Evolutionary conservation across 495 filamentous ascomycete species (phyloP), one percentile per base, ranked within the genome.

Genomic region (Aspergillus conjunctus): DNA sequence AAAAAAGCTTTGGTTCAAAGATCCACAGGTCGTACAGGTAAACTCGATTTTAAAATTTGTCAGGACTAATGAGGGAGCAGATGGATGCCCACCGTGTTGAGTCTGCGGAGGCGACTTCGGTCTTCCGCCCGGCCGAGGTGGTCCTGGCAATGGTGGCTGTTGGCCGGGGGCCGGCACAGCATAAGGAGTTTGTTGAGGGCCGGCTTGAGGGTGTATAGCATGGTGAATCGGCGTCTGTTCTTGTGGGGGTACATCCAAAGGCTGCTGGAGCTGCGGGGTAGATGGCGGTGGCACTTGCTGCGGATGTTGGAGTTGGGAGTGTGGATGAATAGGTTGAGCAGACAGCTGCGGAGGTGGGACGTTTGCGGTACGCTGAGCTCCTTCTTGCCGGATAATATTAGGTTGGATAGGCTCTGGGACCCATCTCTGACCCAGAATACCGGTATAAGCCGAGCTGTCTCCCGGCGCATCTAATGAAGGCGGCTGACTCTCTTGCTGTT

Each of bases 11-110:
- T 79, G 76, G 51, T 79, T 79, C 20, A 78, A 53, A 31, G 73
- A 63, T n/a, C 77, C 77, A 34, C 77, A 79, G 0, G 71, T 74
- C 0, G 74, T 77, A 44, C 76, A 79, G 7, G 76, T 77, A 22
- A 79, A 79, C 22, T 78, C 76, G 39, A 79, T 78, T 58, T 79
- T 79, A 60, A 79, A 79, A 46, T 77, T 74, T 18, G 74, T 73
- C 1, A 77, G 64, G 39, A 73, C 66, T 52, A 75, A 62, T 39
- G 77, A 73, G 11, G 74, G 55, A 21, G 68, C 63, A 6, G 60
- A 60, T n/a, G 66, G 51, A 30, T 73, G 71, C 7, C 72, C 70
- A 46, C 54, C 45, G 14, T 66, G 67, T 22, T 64, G 64, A 15
- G 66, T 50, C 39, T 73, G 76, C 17, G 61, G 54, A 3, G 66